Percentiles rank a stretch among this genome's conserved stretches.
These are phyloP conservation scores for Elsinoe arachidis DNA, from an alignment of 2,329 filamentous ascomycete genomes.

Conservation along the genomic window DNA sequence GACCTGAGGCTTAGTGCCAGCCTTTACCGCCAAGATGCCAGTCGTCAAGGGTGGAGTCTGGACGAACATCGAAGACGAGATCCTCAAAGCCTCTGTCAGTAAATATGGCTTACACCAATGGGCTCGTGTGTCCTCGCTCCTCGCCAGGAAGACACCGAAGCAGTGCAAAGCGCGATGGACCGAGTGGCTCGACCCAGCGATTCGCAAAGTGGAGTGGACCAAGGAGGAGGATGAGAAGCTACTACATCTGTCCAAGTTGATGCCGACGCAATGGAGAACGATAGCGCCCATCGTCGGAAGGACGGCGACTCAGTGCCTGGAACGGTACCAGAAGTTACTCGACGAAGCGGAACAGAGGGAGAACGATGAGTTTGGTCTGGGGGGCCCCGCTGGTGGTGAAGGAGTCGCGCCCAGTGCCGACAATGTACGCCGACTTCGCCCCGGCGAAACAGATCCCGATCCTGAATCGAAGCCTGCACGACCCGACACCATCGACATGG, in stretches of 20 bases:
- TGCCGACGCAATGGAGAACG: slow-evolving; percentile 98
- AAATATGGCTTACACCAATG: slow-evolving; percentile 97
- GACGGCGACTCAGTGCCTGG: slow-evolving; percentile 92
- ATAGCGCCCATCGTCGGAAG: slow-evolving; percentile 94
- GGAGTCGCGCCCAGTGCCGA: slow-evolving; percentile 81
- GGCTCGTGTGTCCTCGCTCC: slow-evolving; percentile 93
- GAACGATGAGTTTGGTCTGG: slow-evolving; percentile 68
- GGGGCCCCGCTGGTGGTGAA: slow-evolving; percentile 79
- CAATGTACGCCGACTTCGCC: slow-evolving; percentile 71
- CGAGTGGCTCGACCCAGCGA: slow-evolving; percentile 96
- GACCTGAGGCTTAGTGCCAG: background rate
- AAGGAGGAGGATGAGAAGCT: slow-evolving; percentile 98
- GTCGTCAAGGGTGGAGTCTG: slow-evolving; percentile 60
- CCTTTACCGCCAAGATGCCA: slow-evolving; percentile 42
- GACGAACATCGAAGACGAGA: slow-evolving; percentile 79
- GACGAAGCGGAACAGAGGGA: slow-evolving; percentile 93
- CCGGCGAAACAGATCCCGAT: slow-evolving; percentile 93
- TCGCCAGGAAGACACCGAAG: slow-evolving; percentile 95
- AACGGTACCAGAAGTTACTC: slow-evolving; percentile 91
- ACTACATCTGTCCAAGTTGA: slow-evolving; percentile 90
- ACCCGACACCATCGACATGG: slow-evolving; percentile 93
- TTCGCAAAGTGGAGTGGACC: slow-evolving; percentile 98
- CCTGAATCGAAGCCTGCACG: slow-evolving; percentile 92
- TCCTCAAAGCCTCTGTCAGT: slow-evolving; percentile 88
- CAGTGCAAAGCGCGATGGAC: slow-evolving; percentile 98